These are phyloP conservation scores for Jacaranda copaia DNA, from an alignment of 257 asterid species.

Conservation along the genomic window DNA sequence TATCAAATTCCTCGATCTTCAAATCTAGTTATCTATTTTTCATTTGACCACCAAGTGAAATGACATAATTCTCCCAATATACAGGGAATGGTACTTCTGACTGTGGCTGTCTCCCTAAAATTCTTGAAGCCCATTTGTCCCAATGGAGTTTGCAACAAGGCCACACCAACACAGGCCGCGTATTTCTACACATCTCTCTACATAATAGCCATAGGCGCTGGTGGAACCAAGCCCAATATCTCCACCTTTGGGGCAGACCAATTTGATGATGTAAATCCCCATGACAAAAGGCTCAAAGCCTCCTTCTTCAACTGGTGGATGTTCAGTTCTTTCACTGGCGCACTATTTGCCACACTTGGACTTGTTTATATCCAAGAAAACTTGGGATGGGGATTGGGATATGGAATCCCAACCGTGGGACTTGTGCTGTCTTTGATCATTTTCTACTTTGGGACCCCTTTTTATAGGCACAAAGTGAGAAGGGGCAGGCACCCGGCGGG, in stretches of 20 bases:
- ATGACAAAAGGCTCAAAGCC: slow-evolving; percentile 69
- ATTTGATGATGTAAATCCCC: slow-evolving; percentile 72
- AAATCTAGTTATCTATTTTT: background rate
- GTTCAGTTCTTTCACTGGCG: slow-evolving; percentile 83
- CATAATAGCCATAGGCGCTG: slow-evolving; percentile 80
- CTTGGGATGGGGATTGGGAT: slow-evolving; percentile 84
- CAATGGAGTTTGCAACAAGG: slow-evolving; percentile 73
- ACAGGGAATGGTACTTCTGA: slow-evolving; percentile 86
- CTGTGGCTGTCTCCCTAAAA: slow-evolving; percentile 73
- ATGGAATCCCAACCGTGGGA: slow-evolving; percentile 81
- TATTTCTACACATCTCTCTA: slow-evolving; percentile 82
- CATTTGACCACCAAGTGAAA: no score
- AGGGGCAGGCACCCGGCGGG: slow-evolving; percentile 59
- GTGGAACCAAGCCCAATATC: slow-evolving; percentile 91
- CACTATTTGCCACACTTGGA: slow-evolving; percentile 72
- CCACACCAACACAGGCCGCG: slow-evolving; percentile 60
- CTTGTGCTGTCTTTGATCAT: slow-evolving; percentile 60
- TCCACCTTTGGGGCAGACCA: slow-evolving; percentile 97
- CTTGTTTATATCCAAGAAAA: slow-evolving; percentile 89
- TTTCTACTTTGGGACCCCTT: slow-evolving; percentile 72
- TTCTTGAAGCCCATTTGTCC: slow-evolving; percentile 63
- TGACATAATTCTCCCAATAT: background rate
- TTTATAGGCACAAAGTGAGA: slow-evolving; percentile 75
- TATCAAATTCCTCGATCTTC: no score
- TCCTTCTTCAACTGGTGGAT: slow-evolving; percentile 98